A percentile compares a stretch with the other conserved stretches of the same genome.
Conservation (phyloP, 805 yeast genomes). For the Candida xiaguanensis region DNA sequence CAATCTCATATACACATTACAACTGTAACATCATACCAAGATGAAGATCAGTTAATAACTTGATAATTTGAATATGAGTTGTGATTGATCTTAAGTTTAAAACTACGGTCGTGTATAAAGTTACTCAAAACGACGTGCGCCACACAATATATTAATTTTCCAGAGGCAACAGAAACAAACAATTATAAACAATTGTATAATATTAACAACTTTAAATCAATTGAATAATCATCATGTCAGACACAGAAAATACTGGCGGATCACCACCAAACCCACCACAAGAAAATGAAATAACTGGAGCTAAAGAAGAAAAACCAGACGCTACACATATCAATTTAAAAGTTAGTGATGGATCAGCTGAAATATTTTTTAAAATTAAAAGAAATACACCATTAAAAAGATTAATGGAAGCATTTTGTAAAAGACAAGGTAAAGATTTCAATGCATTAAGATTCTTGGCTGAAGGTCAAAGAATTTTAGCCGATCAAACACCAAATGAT, state of each 20-base stretch:
- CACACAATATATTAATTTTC: no score
- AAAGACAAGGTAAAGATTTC: conserved; percentile 90
- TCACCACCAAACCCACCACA: background rate
- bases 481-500: conserved; percentile 89
- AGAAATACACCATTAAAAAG: conserved; percentile 88
- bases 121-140: no score
- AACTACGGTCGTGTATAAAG: no score
- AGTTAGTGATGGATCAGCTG: conserved; percentile 91
- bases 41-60: no score
- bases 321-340: conserved; percentile 82
- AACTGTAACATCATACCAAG: no score
- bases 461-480: conserved; percentile 88
- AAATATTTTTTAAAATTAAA: conserved; percentile 93
- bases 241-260: background rate
- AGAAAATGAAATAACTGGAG: conserved; percentile 11
- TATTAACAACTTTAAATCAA: background rate
- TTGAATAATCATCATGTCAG: conserved; percentile 5
- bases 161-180: background rate
- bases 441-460: conserved; percentile 81
- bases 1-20: no score
- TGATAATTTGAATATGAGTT: no score
- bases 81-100: no score
- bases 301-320: conserved; percentile 46
- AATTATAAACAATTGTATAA: no score
- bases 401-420: conserved; percentile 96